Conservation (phyloP, 768 basidiomycete genomes). For the Leucosporidium scottii region DNA sequence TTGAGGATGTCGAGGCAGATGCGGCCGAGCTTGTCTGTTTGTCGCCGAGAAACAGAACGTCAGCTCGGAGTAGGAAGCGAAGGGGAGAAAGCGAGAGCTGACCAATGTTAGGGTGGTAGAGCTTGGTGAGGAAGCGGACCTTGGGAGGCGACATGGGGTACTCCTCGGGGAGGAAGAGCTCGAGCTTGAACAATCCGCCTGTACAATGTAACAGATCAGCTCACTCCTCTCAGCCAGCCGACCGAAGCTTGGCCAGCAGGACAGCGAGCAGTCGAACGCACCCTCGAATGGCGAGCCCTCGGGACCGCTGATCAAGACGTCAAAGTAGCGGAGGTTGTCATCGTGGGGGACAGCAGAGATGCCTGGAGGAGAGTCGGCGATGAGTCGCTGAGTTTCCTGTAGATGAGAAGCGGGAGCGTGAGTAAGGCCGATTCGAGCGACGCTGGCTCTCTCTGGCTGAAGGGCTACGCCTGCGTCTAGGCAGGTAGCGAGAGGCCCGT, state of each 20-base stretch:
- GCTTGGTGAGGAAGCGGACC: conserved; percentile 57
- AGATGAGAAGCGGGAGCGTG: background rate
- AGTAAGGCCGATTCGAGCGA: background rate
- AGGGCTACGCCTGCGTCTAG: background rate
- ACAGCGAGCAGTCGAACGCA: conserved; percentile 44
- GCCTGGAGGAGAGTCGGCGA: conserved; percentile 93
- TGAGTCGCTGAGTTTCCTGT: conserved; percentile 94
- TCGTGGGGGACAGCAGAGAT: conserved; percentile 93
- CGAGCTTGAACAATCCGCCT: conserved; percentile 93
- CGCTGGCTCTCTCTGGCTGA: background rate
- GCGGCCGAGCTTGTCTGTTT: conserved; percentile 87
- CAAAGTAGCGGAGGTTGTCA: conserved; percentile 96
- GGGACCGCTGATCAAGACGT: conserved; percentile 93
- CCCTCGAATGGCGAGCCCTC: conserved; percentile 86
- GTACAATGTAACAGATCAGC: background rate
- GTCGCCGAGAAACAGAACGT: background rate
- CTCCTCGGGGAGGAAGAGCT: conserved; percentile 95
- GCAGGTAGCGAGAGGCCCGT: background rate
- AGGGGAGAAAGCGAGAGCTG: conserved; percentile 39
- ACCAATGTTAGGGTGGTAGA: conserved; percentile 95
- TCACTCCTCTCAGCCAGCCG: too few relatives aligned
- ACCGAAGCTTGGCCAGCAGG: too few relatives aligned
- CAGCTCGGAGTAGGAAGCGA: background rate
- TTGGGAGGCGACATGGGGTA: conserved; percentile 99
- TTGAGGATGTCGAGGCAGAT: conserved; percentile 98